phyloP scores from a whole-genome alignment of 306 rosid genomes.

The Gastrolobium bilobum region DNA sequence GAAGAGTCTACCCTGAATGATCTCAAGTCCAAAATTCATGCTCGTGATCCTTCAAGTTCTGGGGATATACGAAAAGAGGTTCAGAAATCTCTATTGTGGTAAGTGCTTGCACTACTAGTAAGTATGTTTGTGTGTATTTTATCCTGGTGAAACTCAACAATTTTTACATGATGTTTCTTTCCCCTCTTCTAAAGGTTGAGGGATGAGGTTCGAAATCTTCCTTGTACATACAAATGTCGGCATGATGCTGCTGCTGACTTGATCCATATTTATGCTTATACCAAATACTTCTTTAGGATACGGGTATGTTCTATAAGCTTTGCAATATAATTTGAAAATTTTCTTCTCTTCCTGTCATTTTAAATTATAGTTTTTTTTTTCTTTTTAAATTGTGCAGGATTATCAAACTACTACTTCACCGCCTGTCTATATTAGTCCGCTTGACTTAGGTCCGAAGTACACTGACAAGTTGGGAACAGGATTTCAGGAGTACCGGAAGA shows the following conservation, averaged over 20 bases:
- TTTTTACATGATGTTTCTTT: conserved; percentile 30
- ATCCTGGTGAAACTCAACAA: conserved; percentile 9
- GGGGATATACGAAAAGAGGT: conserved; percentile 79
- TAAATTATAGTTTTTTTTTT: neutral
- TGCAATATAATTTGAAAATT: too few relatives aligned
- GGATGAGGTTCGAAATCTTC: conserved; percentile 90
- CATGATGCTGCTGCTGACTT: conserved; percentile 99
- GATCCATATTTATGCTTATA: conserved; percentile 93
- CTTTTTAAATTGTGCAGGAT: conserved; percentile 64
- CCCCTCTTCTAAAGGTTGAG: conserved; percentile 75
- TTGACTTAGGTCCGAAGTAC: conserved; percentile 96
- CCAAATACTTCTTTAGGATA: conserved; percentile 88
- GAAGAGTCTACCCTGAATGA: conserved; percentile 73
- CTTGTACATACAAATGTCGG: conserved; percentile 95
- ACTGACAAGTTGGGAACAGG: conserved; percentile 80
- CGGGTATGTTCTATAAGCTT: conserved; percentile 58
- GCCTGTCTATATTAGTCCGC: conserved; percentile 97
- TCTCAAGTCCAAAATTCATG: conserved; percentile 72
- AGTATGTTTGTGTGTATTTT: conserved; percentile 33
- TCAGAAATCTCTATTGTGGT: conserved; percentile 84
- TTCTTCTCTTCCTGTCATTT: neutral
- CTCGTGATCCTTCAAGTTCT: conserved; percentile 75
- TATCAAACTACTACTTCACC: conserved; percentile 88
- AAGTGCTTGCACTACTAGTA: conserved; percentile 33
- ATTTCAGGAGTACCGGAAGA: conserved; percentile 86